Conservation (phyloP, 2,329 filamentous ascomycete genomes). For the Phoma sp. region DNA sequence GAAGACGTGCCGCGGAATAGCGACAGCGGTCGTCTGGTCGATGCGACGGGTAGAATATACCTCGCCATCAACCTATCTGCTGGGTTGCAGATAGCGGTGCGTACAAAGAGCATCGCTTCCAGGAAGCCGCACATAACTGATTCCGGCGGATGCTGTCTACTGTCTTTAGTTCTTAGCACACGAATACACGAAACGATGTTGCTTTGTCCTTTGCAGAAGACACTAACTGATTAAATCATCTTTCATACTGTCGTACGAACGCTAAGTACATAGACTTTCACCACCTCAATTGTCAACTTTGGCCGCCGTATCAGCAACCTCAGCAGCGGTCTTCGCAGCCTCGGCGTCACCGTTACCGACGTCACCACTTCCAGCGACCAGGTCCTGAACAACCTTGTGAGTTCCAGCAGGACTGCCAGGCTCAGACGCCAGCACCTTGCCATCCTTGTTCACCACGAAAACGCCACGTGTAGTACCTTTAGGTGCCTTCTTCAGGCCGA, state of each 20-base stretch:
- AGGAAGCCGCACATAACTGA: too few species aligned
- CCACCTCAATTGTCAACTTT: conserved; percentile 37
- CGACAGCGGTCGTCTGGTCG: not conserved
- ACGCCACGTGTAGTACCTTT: conserved; percentile 85
- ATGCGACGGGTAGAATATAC: not conserved
- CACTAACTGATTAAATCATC: not conserved
- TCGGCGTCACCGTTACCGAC: conserved; percentile 33
- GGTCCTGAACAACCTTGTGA: conserved; percentile 74
- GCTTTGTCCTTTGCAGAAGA: not conserved
- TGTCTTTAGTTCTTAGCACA: not conserved
- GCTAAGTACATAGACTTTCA: not conserved
- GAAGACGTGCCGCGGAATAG: not conserved
- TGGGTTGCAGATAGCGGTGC: not conserved
- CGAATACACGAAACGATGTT: not conserved
- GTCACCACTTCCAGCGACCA: conserved; percentile 55
- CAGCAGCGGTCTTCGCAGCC: conserved; percentile 49
- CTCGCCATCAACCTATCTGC: not conserved
- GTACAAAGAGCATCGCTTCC: not conserved
- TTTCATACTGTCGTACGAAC: not conserved
- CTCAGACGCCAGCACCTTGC: conserved; percentile 78
- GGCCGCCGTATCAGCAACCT: conserved; percentile 56
- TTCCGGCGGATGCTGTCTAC: too few species aligned
- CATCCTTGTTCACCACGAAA: conserved; percentile 82
- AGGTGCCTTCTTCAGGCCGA: conserved; percentile 87
- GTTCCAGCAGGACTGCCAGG: conserved; percentile 79